Base-by-base conservation (phyloP, 371 early-diverging fungal genomes). In the Smittium culicis region DNA sequence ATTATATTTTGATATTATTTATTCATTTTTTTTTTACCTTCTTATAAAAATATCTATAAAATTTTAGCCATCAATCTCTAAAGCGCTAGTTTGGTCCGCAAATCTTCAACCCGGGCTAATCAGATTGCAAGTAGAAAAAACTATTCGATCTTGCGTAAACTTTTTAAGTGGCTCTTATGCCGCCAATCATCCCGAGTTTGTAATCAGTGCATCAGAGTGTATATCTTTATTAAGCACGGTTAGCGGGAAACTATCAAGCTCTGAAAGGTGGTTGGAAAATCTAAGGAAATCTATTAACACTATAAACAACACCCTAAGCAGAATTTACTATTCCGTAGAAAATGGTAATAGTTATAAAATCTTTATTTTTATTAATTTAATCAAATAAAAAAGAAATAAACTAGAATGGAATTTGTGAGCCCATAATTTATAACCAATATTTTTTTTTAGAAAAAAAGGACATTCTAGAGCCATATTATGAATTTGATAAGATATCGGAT, bases 131-230 rank as follows among this genome's bases (percentile, higher is more conserved):
- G n/a, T 28, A 11, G 63, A 62, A 14, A 62, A 62, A n/a, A 5
- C 29, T 27, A 32, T 62, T 2, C 2, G n/a, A 30, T 3, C 27
- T 3, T 62, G 63, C 34, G 8, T 62, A 32, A 17, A 33, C 32
- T 62, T 32, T 62, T 62, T 62, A 34, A 34, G 34, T 62, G 63
- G 63, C 8, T 29, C n/a, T 32, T 62, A 29, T 32, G 34, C 31
- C 32, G 14, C 34, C 5, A 62, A 34, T 8, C 2, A 32, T 32
- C 63, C 63, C 24, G 31, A 62, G n/a, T 34, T 62, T 27, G 63
- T 62, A 17, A 62, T 32, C 16, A 2, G 29, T 34, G 63, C 63
- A 17, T 62, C 28, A 8, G 63, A 62, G 24, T 29, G 29, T 32
- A 34, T 33, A n/a, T 29, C 63, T 2, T 27, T n/a, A 62, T 62